Evolutionary conservation across 2,329 filamentous ascomycete species (phyloP).

Genomic region (Colletotrichum ledebouriae): DNA sequence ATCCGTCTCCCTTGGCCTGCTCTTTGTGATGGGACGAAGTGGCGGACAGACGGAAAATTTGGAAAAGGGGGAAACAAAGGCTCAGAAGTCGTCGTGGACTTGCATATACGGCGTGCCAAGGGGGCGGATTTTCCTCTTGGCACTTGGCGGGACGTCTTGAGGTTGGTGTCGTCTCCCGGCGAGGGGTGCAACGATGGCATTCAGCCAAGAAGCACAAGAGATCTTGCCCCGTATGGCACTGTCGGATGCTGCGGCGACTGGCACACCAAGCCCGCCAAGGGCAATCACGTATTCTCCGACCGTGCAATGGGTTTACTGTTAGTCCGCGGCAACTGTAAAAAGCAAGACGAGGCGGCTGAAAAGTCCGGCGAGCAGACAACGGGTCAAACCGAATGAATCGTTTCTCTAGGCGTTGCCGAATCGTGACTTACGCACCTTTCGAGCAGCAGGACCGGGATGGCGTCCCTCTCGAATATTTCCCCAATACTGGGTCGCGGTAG

Average conservation of each 20-base stretch:
- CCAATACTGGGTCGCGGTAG: constrained; percentile 5
- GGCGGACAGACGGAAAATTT: constrained; percentile 13
- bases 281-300: constrained; percentile 21
- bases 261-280: constrained; percentile 30
- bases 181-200: constrained; percentile 25
- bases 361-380: constrained; percentile 8
- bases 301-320: constrained; percentile 2
- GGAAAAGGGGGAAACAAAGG: constrained; percentile 13
- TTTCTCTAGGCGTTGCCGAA: constrained; percentile 21
- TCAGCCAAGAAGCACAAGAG: constrained; percentile 38
- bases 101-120: constrained; percentile 25
- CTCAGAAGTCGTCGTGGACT: constrained; percentile 24
- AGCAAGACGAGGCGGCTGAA: constrained; percentile 7
- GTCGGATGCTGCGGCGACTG: constrained; percentile 16
- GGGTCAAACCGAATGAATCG: constrained; percentile 19
- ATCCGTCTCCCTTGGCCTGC: constrained; percentile 1
- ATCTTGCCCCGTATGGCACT: constrained; percentile 28
- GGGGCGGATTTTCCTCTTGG: constrained; percentile 35
- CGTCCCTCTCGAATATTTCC: constrained; percentile 36
- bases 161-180: constrained; percentile 40
- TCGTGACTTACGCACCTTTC: constrained; percentile 29
- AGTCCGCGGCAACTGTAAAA: constrained; percentile 7
- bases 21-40: constrained; percentile 25
- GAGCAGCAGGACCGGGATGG: constrained; percentile 15
- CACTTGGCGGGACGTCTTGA: constrained; percentile 35